Percentiles rank a stretch among this genome's conserved stretches.
Conservation (phyloP, 208 protist genomes). For the Acanthamoeba divionensis region DNA sequence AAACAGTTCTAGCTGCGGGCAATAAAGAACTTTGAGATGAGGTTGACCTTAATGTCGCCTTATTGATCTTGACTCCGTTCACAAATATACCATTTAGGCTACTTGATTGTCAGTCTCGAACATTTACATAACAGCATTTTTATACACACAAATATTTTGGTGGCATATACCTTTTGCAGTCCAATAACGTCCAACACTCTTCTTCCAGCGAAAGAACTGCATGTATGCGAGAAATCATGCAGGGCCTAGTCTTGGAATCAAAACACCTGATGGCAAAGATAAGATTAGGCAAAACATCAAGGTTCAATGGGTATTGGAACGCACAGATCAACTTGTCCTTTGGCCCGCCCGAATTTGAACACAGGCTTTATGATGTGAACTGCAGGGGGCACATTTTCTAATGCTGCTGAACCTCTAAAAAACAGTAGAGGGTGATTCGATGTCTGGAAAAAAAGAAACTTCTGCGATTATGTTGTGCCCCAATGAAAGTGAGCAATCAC, state of each 20-base stretch:
- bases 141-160: neutral
- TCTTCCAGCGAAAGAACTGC: neutral
- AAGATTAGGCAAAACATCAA: neutral
- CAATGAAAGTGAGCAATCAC: no score
- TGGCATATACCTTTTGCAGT: neutral
- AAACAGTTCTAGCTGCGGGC: no score
- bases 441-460: no score
- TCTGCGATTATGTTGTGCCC: no score
- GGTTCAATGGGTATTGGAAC: neutral
- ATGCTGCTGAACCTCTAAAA: no score
- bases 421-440: no score
- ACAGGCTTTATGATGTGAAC: neutral
- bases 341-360: neutral
- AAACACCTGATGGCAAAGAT: neutral
- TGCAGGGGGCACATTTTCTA: no score
- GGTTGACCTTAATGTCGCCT: neutral
- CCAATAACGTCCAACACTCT: neutral
- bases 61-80: neutral
- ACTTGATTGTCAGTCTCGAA: neutral
- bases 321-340: neutral
- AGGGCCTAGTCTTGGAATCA: neutral
- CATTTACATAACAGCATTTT: neutral
- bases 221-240: conserved; percentile 36
- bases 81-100: conserved; percentile 38
- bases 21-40: neutral